Conservation (phyloP, 768 basidiomycete genomes). For the Boletus pseudopeckii region DNA sequence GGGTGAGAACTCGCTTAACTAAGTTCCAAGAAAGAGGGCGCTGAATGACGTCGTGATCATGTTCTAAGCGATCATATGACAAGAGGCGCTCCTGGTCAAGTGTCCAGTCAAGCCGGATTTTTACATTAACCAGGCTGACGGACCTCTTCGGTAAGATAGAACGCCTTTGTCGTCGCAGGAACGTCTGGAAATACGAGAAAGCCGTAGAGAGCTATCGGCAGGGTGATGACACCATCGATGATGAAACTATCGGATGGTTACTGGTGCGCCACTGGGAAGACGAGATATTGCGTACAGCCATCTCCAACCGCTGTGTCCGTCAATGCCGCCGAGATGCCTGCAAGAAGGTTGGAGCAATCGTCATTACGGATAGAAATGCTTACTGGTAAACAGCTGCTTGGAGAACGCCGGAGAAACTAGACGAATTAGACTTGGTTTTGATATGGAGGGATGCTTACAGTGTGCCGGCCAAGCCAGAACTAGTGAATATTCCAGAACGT, state of each 20-base stretch:
- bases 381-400: conserved; percentile 63
- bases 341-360: neutral
- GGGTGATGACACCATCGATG: conserved; percentile 66
- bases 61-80: conserved; percentile 46
- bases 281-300: conserved; percentile 45
- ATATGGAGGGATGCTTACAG: conserved; percentile 37
- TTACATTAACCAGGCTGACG: conserved; percentile 9
- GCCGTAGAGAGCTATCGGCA: conserved; percentile 69
- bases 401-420: conserved; percentile 61
- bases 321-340: conserved; percentile 48
- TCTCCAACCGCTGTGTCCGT: conserved; percentile 62
- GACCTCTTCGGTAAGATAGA: conserved; percentile 60
- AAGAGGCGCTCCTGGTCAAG: conserved; percentile 49
- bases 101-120: neutral
- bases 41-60: conserved; percentile 38
- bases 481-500: conserved; percentile 69
- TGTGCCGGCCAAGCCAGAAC: conserved; percentile 57
- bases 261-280: neutral
- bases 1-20: conserved; percentile 46
- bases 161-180: conserved; percentile 59
- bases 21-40: conserved; percentile 46
- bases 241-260: conserved; percentile 45
- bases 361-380: conserved; percentile 6
- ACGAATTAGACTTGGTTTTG: neutral
- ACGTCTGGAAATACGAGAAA: conserved; percentile 72